phyloP scores from a whole-genome alignment of 768 basidiomycete species.

The Termitomyces sp. region DNA sequence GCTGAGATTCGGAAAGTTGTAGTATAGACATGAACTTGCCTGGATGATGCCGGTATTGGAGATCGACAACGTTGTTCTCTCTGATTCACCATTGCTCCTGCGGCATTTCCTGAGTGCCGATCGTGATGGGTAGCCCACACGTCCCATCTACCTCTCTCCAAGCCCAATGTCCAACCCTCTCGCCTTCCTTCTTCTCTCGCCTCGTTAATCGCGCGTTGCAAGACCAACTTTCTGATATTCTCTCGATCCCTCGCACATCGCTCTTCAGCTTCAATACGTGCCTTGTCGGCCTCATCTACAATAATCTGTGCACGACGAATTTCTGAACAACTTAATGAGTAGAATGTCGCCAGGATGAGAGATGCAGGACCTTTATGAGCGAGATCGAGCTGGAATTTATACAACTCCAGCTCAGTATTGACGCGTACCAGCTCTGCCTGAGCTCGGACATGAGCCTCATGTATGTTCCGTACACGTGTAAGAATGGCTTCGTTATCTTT shows the following conservation, averaged over 20 bases:
- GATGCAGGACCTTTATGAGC: constrained; percentile 42
- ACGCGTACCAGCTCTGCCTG: constrained; percentile 27
- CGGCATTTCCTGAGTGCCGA: background rate
- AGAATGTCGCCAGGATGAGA: background rate
- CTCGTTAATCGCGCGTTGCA: constrained; percentile 40
- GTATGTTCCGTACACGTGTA: constrained; percentile 24
- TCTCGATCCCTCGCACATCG: constrained; percentile 41
- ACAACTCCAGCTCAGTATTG: constrained; percentile 47
- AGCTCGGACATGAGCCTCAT: constrained; percentile 23
- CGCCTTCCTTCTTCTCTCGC: constrained; percentile 53
- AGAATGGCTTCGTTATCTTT: constrained; percentile 21
- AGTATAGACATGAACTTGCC: background rate
- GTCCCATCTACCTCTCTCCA: constrained; percentile 23
- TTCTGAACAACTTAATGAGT: constrained; percentile 24
- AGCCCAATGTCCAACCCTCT: constrained; percentile 47
- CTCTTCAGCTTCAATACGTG: constrained; percentile 45
- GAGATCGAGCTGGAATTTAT: constrained; percentile 52
- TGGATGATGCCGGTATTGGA: background rate
- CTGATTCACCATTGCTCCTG: background rate
- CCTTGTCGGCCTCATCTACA: constrained; percentile 41
- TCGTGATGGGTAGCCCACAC: constrained; percentile 1
- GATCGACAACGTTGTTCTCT: background rate
- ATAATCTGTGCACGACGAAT: constrained; percentile 51
- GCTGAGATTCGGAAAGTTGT: background rate
- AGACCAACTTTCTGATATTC: constrained; percentile 37